A percentile compares a stretch with the other conserved stretches of the same genome.
These are phyloP conservation scores for Aspergillus nanangensis DNA, from an alignment of 495 filamentous ascomycete species.

Conservation along the genomic window DNA sequence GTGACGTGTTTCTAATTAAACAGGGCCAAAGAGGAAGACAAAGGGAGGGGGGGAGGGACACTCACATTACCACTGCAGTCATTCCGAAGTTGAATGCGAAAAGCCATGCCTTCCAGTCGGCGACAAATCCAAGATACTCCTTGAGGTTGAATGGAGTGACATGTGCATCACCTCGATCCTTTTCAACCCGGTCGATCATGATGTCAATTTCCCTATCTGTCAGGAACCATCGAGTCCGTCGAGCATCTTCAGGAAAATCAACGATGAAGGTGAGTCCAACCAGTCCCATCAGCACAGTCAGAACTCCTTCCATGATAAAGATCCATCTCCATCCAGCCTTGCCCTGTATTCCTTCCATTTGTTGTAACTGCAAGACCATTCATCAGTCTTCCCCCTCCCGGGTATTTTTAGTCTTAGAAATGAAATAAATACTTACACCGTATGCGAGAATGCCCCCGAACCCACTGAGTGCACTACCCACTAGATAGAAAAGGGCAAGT, in stretches of 20 bases:
- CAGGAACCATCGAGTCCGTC: conserved; percentile 38
- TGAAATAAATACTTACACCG: conserved; percentile 45
- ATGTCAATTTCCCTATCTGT: conserved; percentile 36
- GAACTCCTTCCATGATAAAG: conserved; percentile 50
- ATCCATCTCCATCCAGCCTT: conserved; percentile 56
- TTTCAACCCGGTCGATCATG: conserved; percentile 44
- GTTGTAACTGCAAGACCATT: conserved; percentile 8
- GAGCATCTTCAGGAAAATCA: conserved; percentile 45
- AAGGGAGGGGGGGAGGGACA: no score
- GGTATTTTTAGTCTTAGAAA: no score
- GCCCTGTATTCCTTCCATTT: conserved; percentile 38
- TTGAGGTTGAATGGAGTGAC: conserved; percentile 33
- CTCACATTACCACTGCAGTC: conserved; percentile 25
- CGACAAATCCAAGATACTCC: conserved; percentile 36
- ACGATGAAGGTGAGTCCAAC: conserved; percentile 41
- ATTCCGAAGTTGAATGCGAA: conserved; percentile 45
- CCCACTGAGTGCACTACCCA: conserved; percentile 46
- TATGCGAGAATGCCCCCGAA: conserved; percentile 57
- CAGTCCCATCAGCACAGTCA: conserved; percentile 30
- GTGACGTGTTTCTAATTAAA: no score
- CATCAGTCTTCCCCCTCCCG: no score
- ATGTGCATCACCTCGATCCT: conserved; percentile 48
- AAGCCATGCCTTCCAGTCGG: conserved; percentile 52
- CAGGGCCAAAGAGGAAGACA: no score
- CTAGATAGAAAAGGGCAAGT: conserved; percentile 50